These are phyloP conservation scores for Euphorbia corollata DNA, from an alignment of 441 rosid species.

Conservation along the genomic window DNA sequence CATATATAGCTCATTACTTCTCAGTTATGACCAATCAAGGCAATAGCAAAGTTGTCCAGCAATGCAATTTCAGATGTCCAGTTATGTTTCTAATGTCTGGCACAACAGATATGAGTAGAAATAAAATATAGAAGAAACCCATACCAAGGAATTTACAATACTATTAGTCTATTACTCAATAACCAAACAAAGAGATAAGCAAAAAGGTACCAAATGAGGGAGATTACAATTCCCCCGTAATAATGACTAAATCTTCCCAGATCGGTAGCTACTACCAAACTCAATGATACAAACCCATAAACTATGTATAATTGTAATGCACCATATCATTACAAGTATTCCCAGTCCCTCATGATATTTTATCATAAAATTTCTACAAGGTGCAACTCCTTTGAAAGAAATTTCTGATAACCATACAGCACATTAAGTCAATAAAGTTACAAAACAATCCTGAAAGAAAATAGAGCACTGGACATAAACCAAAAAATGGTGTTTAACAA, in stretches of 20 bases:
- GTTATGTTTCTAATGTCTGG: not conserved
- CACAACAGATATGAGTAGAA: not conserved
- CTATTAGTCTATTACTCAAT: too few species aligned
- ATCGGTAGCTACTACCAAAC: constrained; percentile 3
- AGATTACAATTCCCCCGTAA: not conserved
- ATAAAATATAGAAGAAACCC: not conserved
- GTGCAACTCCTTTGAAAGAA: not conserved
- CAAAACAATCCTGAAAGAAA: not conserved
- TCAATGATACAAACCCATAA: too few species aligned
- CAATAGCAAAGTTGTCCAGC: not conserved
- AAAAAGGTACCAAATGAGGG: not conserved
- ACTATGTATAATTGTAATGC: not conserved
- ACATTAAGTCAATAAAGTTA: not conserved
- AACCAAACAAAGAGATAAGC: not conserved
- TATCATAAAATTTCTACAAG: not conserved
- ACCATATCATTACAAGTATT: not conserved
- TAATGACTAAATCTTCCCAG: not conserved
- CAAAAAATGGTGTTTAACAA: not conserved
- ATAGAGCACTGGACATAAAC: not conserved
- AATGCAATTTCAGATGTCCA: not conserved
- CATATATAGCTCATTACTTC: not conserved
- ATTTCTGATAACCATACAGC: not conserved
- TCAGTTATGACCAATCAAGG: not conserved
- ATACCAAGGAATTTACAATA: not conserved
- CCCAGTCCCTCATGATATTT: not conserved